Conservation (phyloP, 371 early-diverging fungal species). For the Apophysomyces variabilis region DNA sequence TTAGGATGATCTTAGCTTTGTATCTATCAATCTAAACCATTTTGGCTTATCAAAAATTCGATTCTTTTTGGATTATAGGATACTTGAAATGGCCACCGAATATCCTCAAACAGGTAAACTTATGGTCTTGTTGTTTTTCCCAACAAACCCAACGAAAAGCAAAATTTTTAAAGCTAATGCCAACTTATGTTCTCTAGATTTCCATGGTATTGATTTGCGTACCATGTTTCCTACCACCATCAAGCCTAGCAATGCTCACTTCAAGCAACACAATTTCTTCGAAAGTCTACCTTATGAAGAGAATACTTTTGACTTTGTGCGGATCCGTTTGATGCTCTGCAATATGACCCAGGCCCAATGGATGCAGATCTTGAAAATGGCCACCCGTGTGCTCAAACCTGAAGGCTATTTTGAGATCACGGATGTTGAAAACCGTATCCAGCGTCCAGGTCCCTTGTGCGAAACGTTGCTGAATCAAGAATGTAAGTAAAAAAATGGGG, state of each 20-base stretch:
- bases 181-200: constrained; percentile 21
- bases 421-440: constrained; percentile 54
- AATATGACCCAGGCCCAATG: constrained; percentile 46
- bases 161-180: no score
- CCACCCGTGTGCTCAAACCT: constrained; percentile 56
- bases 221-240: constrained; percentile 60
- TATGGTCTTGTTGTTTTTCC: neutral
- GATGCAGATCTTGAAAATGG: constrained; percentile 33
- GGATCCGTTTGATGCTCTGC: constrained; percentile 51
- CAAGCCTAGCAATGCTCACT: constrained; percentile 59
- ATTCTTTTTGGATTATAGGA: constrained; percentile 11
- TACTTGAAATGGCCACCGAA: constrained; percentile 25
- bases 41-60: constrained; percentile 14
- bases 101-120: constrained; percentile 23
- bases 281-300: constrained; percentile 56
- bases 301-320: constrained; percentile 58
- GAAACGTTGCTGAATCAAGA: constrained; percentile 40
- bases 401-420: constrained; percentile 56
- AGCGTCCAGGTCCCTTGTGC: constrained; percentile 50
- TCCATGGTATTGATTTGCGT: constrained; percentile 60
- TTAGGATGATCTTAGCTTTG: no score
- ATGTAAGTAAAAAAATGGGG: constrained; percentile 26
- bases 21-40: neutral
- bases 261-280: constrained; percentile 53
- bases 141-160: neutral